These are phyloP conservation scores for Cardamine chenopodiifolia DNA, from an alignment of 345 rosid species.

Conservation along the genomic window DNA sequence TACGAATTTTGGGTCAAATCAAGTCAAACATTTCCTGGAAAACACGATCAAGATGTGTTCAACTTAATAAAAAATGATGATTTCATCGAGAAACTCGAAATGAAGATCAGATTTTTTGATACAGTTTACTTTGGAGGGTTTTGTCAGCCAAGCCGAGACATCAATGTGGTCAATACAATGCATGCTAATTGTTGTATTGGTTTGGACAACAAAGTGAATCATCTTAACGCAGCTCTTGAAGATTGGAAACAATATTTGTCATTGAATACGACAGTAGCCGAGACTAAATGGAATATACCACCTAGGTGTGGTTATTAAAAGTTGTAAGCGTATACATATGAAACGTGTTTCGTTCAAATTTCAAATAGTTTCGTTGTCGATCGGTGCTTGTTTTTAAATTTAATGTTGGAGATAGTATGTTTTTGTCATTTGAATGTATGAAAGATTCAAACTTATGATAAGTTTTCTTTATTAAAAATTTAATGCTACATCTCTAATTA, in stretches of 20 bases:
- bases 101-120: slow-evolving; percentile 61
- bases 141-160: slow-evolving; percentile 59
- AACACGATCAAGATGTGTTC: slow-evolving; percentile 82
- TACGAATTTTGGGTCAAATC: slow-evolving; percentile 68
- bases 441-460: not conserved
- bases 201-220: slow-evolving; percentile 55
- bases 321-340: not conserved
- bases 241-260: slow-evolving; percentile 62
- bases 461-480: not conserved
- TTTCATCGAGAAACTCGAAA: slow-evolving; percentile 37
- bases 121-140: slow-evolving; percentile 74
- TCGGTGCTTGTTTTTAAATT: too few species aligned
- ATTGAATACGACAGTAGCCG: slow-evolving; percentile 35
- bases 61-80: slow-evolving; percentile 59
- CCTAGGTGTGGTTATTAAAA: slow-evolving; percentile 35
- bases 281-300: slow-evolving; percentile 44
- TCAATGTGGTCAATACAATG: slow-evolving; percentile 69
- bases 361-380: not conserved
- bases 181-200: slow-evolving; percentile 88
- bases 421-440: not conserved
- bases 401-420: not conserved
- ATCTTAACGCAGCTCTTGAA: slow-evolving; percentile 55
- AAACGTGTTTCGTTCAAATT: slow-evolving; percentile 13
- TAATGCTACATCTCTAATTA: not conserved
- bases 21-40: slow-evolving; percentile 47